These are phyloP conservation scores for Sabuloglossum arenarium DNA, from an alignment of 495 filamentous ascomycete genomes.

Conservation along the genomic window DNA sequence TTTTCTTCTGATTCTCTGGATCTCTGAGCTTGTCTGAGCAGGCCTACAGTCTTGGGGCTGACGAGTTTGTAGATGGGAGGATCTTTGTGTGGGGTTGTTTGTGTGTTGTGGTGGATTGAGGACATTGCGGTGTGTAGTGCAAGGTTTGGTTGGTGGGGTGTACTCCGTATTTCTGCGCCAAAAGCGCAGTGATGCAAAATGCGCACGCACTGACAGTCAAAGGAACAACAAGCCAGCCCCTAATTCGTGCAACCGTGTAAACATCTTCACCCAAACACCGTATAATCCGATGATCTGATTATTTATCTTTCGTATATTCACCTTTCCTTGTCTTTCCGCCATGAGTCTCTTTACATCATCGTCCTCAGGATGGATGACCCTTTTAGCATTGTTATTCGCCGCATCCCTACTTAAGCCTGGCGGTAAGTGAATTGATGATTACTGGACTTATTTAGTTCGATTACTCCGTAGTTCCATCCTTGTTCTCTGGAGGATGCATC, in stretches of 20 bases:
- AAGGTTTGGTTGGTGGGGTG: not conserved
- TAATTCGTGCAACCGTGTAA: not conserved
- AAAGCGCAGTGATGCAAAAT: not conserved
- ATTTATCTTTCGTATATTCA: conserved; percentile 3
- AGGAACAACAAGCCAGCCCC: not conserved
- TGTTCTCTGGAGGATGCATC: conserved; percentile 9
- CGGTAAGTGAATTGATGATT: conserved; percentile 19
- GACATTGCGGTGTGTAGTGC: not conserved
- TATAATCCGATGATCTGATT: not conserved
- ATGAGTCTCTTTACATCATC: conserved; percentile 18
- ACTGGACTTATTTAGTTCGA: not conserved
- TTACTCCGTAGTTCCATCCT: not conserved
- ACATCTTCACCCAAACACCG: not conserved
- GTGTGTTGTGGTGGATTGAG: conserved; percentile 4
- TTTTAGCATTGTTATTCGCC: conserved; percentile 24
- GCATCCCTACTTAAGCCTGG: conserved; percentile 25
- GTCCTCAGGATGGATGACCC: conserved; percentile 34
- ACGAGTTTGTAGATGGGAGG: conserved; percentile 25
- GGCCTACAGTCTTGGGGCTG: conserved; percentile 25
- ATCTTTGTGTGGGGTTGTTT: conserved; percentile 15
- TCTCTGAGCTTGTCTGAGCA: conserved; percentile 19
- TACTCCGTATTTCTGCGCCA: not conserved
- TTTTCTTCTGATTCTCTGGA: conserved; percentile 25
- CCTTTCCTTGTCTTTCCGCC: not conserved
- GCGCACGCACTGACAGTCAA: not conserved